phyloP scores from a whole-genome alignment of 2,329 filamentous ascomycete genomes.

The Dothiorella sarmentorum region DNA sequence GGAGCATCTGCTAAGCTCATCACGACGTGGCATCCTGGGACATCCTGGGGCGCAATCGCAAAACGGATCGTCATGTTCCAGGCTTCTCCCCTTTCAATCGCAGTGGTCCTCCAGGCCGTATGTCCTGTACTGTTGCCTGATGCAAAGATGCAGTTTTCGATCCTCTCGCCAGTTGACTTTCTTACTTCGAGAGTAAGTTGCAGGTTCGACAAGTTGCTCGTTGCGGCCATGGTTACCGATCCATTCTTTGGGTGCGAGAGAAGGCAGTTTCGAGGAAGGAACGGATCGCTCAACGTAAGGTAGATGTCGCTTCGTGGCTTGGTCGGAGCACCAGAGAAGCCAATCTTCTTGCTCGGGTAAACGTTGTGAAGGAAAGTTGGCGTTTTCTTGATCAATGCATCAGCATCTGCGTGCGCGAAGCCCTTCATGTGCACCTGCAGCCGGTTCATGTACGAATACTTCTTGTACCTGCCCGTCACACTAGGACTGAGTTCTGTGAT shows the following conservation, averaged over 20 bases:
- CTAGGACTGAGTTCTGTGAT: constrained; percentile 72
- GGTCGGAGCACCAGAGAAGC: constrained; percentile 87
- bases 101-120: constrained; percentile 85
- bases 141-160: constrained; percentile 83
- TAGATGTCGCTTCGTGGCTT: constrained; percentile 93
- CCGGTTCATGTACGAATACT: constrained; percentile 68
- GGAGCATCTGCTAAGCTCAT: constrained; percentile 87
- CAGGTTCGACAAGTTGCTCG: constrained; percentile 66
- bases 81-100: constrained; percentile 70
- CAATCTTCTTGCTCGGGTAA: constrained; percentile 79
- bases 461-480: constrained; percentile 69
- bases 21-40: constrained; percentile 78
- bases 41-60: constrained; percentile 73
- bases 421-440: constrained; percentile 75
- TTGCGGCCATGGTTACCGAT: constrained; percentile 68
- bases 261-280: constrained; percentile 65
- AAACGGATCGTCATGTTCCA: constrained; percentile 90
- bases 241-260: constrained; percentile 71
- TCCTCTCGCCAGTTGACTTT: constrained; percentile 69
- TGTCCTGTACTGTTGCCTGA: constrained; percentile 75
- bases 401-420: constrained; percentile 74
- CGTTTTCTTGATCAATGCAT: constrained; percentile 76
- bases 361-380: constrained; percentile 84
- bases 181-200: constrained; percentile 89
- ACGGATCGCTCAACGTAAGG: constrained; percentile 74